Evolutionary conservation across 2,329 filamentous ascomycete genomes (phyloP).

Genomic region (Fusarium irregulare): DNA sequence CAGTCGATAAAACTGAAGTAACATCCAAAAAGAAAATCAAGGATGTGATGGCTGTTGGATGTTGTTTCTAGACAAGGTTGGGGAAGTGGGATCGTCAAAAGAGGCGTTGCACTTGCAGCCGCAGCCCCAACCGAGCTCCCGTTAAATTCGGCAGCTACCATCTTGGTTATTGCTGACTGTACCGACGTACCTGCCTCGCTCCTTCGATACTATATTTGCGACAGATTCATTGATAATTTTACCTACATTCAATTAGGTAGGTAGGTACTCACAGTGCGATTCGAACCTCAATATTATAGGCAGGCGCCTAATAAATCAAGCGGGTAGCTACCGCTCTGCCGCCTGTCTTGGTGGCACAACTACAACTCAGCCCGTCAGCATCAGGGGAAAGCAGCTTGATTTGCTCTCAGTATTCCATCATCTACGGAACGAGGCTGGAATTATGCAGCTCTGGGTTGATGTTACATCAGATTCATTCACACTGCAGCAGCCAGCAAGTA

Average conservation of each 20-base stretch:
- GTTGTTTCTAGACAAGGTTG: slow-evolving; percentile 14
- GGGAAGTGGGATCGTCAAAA: slow-evolving; percentile 23
- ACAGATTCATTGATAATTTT: slow-evolving; percentile 1
- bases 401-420: background rate
- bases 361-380: slow-evolving; percentile 1
- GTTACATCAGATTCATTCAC: slow-evolving; percentile 10
- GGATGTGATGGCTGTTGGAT: background rate
- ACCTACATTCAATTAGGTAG: no score
- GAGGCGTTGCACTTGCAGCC: slow-evolving; percentile 14
- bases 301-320: background rate
- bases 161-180: background rate
- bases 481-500: background rate
- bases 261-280: background rate
- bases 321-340: slow-evolving; percentile 1
- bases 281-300: background rate
- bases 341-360: slow-evolving; percentile 3
- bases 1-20: background rate
- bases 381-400: slow-evolving; percentile 4
- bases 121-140: slow-evolving; percentile 15
- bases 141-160: slow-evolving; percentile 2
- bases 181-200: background rate
- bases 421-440: slow-evolving; percentile 6
- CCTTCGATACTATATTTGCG: slow-evolving; percentile 40
- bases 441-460: slow-evolving; percentile 11
- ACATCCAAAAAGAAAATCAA: background rate